Conservation (phyloP, 495 filamentous ascomycete genomes). For the Penicillium turbatum region DNA sequence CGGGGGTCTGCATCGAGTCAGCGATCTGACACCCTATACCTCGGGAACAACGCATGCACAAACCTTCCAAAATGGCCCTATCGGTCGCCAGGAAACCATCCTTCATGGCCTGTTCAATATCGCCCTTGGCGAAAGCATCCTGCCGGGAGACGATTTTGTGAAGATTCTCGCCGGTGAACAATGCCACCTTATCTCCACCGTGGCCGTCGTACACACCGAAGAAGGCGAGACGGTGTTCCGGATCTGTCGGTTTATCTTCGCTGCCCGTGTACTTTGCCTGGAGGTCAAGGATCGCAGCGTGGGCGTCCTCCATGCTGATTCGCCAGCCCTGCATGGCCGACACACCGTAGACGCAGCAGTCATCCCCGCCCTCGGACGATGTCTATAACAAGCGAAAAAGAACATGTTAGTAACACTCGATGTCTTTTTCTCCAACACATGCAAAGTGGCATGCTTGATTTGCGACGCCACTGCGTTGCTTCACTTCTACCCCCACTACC, state of each 20-base stretch:
- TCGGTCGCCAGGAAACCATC: conserved; percentile 97
- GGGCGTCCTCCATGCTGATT: conserved; percentile 98
- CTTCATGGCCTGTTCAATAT: conserved; percentile 93
- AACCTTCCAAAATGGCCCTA: conserved; percentile 90
- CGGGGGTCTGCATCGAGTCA: conserved; percentile 65
- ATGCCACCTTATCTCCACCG: conserved; percentile 91
- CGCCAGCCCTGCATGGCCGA: conserved; percentile 99
- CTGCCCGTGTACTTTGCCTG: conserved; percentile 57
- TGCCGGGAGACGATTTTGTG: conserved; percentile 93
- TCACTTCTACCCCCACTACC: conserved; percentile 4
- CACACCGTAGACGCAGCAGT: conserved; percentile 84
- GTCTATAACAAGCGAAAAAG: conserved; percentile 47
- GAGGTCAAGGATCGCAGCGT: conserved; percentile 84
- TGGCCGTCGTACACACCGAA: conserved; percentile 99
- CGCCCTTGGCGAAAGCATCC: conserved; percentile 81
- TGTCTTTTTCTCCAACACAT: neutral
- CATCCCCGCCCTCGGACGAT: conserved; percentile 87
- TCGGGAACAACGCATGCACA: conserved; percentile 25
- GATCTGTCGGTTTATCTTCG: conserved; percentile 54
- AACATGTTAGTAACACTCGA: conserved; percentile 9
- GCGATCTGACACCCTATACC: neutral
- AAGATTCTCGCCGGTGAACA: conserved; percentile 88
- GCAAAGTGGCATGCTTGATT: conserved; percentile 1
- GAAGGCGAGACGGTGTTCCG: conserved; percentile 77
- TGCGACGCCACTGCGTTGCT: conserved; percentile 1